These are phyloP conservation scores for Amphibolis antarctica DNA, from an alignment of 106 monocot species.

Conservation along the genomic window DNA sequence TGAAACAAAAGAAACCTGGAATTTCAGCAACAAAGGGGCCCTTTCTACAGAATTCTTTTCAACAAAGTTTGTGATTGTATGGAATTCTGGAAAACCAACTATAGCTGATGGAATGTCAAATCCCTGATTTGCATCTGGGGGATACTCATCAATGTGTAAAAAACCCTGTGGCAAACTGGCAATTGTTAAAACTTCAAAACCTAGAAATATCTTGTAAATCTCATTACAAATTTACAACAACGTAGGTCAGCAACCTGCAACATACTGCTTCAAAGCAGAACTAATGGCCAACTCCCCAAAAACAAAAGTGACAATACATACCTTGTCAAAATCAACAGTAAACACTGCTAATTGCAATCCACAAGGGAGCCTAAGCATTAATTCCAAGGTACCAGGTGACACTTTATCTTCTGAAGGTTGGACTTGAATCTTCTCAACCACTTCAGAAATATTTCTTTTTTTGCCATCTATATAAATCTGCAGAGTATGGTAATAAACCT, in stretches of 20 bases:
- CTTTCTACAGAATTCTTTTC: conserved; percentile 13
- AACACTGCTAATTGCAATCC: conserved; percentile 42
- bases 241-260: not conserved
- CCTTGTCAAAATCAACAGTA: conserved; percentile 90
- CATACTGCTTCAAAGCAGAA: not conserved
- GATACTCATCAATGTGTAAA: conserved; percentile 94
- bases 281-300: not conserved
- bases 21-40: conserved; percentile 43
- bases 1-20: conserved; percentile 32
- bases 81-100: conserved; percentile 62
- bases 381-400: conserved; percentile 68
- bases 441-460: conserved; percentile 29
- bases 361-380: conserved; percentile 72
- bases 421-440: conserved; percentile 68
- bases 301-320: conserved; percentile 7
- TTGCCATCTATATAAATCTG: conserved; percentile 64
- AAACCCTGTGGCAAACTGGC: conserved; percentile 47
- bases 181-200: not conserved
- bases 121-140: conserved; percentile 98
- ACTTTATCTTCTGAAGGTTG: conserved; percentile 87
- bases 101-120: conserved; percentile 95
- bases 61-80: conserved; percentile 39
- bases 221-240: no score
- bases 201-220: no score
- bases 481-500: conserved; percentile 87